Base-by-base conservation (phyloP, 2,329 filamentous ascomycete genomes). In the Orbilia blumenaviensis region DNA sequence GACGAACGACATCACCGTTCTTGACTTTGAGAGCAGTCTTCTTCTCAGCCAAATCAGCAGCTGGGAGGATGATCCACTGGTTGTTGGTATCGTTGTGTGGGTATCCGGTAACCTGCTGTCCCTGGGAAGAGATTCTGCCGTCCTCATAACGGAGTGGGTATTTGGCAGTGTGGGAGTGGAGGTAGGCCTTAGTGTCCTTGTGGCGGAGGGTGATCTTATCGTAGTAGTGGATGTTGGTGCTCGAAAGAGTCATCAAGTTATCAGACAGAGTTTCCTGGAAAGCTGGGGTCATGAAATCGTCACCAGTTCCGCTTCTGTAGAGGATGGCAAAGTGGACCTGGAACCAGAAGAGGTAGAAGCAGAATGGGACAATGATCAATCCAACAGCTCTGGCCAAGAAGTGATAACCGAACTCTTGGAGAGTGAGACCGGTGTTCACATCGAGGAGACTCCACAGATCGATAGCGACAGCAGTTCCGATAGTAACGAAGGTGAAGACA, bases 271-370 rank as follows among this genome's bases (percentile, higher is more conserved):
- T 98, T 85, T 97, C 94, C 85, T 99, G 95, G 86, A 99, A 99
- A 81, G 95, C 93, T 0, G 95, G 95, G 2, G 91, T 93, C 95
- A 99, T 99, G 85, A 99, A 99, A 81, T 98, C 94, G 82, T 99
- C 95, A 64, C 95, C 95, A 48, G 95, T 94, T 36, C 95, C 95
- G 62, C 95, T 98, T 75, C 90, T 88, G 79, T 85, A 91, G 78
- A 99, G 87, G 80, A 99, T 92, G 48, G 92, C 87, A 83, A 99
- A 99, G 85, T 99, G 95, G 29, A 99, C 94, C 87, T 99, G 95
- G 90, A 99, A 99, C 95, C 95, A 99, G 87, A 99, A 98, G 52
- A 99, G 88, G 84, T 99, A 99, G 84, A 99, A 96, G 81, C 98
- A 86, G 86, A 99, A 97, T 12, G 95, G 95, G 79, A 98, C 88